Conservation (phyloP, 129 eudicot species). For the Lactuca sativa region DNA sequence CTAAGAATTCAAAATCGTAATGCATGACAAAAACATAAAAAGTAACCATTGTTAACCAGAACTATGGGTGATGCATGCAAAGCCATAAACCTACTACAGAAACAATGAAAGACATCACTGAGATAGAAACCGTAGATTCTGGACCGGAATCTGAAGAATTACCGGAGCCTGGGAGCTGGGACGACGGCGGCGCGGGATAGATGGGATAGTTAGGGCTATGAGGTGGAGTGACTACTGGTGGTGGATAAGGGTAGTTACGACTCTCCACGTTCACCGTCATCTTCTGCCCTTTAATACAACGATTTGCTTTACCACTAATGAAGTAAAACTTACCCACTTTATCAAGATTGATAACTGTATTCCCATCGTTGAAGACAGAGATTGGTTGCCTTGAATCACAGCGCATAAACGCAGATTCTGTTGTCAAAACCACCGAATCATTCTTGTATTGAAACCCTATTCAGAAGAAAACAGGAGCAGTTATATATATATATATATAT, state of each 20-base stretch:
- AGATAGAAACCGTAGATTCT: constrained; percentile 1
- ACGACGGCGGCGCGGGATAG: constrained; percentile 23
- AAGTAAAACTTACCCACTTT: constrained; percentile 26
- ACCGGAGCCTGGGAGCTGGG: constrained; percentile 4
- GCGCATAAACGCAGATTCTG: constrained; percentile 15
- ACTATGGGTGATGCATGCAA: constrained; percentile 13
- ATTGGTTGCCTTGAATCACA: constrained; percentile 33
- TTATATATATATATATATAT: neutral
- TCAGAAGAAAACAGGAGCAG: neutral
- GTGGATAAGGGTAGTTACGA: neutral
- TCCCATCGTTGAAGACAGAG: constrained; percentile 10
- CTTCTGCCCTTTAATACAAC: constrained; percentile 30
- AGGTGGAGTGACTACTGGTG: constrained; percentile 11
- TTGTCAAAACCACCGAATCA: constrained; percentile 31
- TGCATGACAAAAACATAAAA: neutral
- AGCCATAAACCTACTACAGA: constrained; percentile 5
- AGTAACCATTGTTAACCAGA: neutral
- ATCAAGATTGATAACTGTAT: constrained; percentile 33
- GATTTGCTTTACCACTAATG: constrained; percentile 30
- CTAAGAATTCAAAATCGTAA: neutral
- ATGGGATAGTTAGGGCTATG: neutral
- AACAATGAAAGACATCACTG: neutral
- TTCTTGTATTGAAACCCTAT: constrained; percentile 36
- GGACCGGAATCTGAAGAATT: neutral
- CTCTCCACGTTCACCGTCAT: constrained; percentile 24